Conservation (phyloP, 2,329 filamentous ascomycete genomes). For the Trichophyton benhamiae region DNA sequence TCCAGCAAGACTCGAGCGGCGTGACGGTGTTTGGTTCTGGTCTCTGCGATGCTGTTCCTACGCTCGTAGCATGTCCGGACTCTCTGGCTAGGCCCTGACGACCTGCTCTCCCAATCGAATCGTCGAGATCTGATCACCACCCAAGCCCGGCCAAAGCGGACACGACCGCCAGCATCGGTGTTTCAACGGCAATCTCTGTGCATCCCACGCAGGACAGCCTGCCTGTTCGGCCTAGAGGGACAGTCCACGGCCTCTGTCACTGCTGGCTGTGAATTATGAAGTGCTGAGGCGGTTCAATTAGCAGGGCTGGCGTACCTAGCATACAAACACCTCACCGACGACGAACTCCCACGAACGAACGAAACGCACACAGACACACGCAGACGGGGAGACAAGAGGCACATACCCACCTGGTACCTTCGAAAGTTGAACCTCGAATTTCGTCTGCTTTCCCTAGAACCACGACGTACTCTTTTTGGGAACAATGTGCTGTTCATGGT, state of each 20-base stretch:
- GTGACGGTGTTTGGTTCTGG: neutral
- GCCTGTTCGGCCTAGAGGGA: neutral
- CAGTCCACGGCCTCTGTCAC: neutral
- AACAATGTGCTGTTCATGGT: slow-evolving; percentile 27
- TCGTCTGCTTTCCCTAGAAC: neutral
- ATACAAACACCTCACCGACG: neutral
- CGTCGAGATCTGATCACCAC: neutral
- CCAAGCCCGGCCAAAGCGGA: neutral
- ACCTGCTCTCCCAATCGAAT: neutral
- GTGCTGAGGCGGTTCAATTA: neutral
- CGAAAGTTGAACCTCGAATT: neutral
- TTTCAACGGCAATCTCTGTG: neutral
- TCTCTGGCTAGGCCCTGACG: neutral
- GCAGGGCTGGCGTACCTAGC: neutral
- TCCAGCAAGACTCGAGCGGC: neutral
- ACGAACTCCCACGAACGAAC: too few relatives aligned
- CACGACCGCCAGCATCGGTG: neutral
- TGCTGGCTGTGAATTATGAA: neutral
- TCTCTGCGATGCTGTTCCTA: slow-evolving; percentile 1
- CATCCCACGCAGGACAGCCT: neutral
- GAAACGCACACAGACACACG: too few relatives aligned
- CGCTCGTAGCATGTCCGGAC: neutral
- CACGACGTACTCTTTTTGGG: neutral
- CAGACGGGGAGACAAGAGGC: neutral
- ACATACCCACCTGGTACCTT: neutral